Evolutionary conservation across 345 rosid genomes (phyloP), one percentile per base, ranked within the genome.

Genomic region (Linum trigynum): DNA sequence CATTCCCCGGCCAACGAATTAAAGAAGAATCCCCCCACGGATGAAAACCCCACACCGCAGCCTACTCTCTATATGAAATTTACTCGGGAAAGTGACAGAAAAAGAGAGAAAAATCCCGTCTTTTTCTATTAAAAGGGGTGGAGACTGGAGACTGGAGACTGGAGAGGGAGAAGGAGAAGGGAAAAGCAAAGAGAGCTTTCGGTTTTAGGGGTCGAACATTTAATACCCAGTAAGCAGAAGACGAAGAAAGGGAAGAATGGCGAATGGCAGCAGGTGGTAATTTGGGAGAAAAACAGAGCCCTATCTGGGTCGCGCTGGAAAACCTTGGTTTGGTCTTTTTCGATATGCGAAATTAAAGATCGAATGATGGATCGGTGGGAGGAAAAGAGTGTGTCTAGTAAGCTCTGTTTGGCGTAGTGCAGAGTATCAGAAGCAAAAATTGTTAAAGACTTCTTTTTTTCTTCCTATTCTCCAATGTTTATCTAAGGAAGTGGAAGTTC

Each of bases 191-290:
- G 60, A 10, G 43, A 10, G 67, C 56, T 66, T 59, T 43, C 48
- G 15, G 8, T 50, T n/a, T 59, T 43, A 48, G 5, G 66, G 61
- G 32, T 23, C 32, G 60, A 38, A 58, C 66, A 73, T 69, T 75
- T 74, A 71, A 66, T 60, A 23, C 32, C 32, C 32, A 23, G 23
- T 43, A 59, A 23, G 70, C 63, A 61, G 42, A 11, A 64, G 40
- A 8, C 23, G 38, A 7, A 36, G 70, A 9, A 68, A 51, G 43
- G 51, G 10, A 63, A 58, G 53, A 48, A 48, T 48, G 53, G 53
- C 53, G 40, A 37, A 74, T 69, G 81, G 81, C 77, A 67, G 38
- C 53, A 17, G 45, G 45, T 36, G 32, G 83, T 83, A 85, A 85
- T 81, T 82, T 58, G 38, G 36, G 12, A 53, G 37, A 51, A 63